Evolutionary conservation across 2,329 filamentous ascomycete genomes (phyloP).

Genomic region (Monosporascus sp.): DNA sequence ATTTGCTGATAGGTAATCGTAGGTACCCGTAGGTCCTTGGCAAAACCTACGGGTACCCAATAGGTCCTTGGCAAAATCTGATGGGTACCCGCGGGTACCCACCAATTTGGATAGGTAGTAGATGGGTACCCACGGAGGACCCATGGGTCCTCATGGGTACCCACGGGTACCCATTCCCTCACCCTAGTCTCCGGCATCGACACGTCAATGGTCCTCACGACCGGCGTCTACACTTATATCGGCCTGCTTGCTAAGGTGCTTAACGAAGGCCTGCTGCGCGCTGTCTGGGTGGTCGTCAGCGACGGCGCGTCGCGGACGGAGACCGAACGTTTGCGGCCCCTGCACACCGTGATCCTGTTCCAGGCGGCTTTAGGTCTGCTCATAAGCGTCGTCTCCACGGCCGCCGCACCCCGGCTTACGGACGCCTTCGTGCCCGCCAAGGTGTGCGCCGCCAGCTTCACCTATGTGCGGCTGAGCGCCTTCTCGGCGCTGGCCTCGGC

Average conservation of each 20-base stretch:
- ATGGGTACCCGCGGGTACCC: no score
- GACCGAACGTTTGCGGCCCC: conserved; percentile 48
- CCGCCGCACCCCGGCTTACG: conserved; percentile 49
- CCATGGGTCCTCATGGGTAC: no score
- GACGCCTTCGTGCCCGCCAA: conserved; percentile 57
- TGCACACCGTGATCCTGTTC: conserved; percentile 58
- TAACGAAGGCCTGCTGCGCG: conserved; percentile 66
- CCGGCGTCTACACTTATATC: conserved; percentile 66
- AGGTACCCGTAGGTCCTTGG: no score
- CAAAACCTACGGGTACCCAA: no score
- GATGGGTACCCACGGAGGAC: no score
- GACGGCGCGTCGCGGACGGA: conserved; percentile 51
- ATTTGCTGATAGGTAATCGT: no score
- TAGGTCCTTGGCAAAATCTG: no score
- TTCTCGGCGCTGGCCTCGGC: conserved; percentile 59
- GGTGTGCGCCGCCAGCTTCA: conserved; percentile 50
- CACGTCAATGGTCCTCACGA: conserved; percentile 55
- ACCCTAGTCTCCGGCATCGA: conserved; percentile 63
- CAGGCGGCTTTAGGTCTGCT: conserved; percentile 53
- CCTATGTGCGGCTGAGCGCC: conserved; percentile 59
- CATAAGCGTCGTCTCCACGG: conserved; percentile 55
- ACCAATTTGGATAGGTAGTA: no score
- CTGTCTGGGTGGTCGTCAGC: conserved; percentile 64
- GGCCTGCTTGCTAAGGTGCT: conserved; percentile 61
- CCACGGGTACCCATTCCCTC: no score